phyloP scores from a whole-genome alignment of 331 rosid genomes.

The Quercus tomentella region DNA sequence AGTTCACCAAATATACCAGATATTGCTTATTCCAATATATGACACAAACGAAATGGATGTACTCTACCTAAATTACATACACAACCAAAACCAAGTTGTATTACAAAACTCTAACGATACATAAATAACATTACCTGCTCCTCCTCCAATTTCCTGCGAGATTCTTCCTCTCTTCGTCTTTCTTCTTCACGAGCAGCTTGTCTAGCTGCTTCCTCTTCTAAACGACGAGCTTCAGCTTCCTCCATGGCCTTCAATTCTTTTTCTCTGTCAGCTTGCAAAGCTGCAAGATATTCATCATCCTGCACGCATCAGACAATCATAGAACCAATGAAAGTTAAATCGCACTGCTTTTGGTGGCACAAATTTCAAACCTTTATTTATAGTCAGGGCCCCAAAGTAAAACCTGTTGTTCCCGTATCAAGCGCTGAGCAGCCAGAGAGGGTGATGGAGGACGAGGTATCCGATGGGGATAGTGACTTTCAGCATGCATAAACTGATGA shows the following conservation, averaged over 20 bases:
- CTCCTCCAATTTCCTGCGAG: slow-evolving; percentile 60
- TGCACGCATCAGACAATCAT: slow-evolving; percentile 29
- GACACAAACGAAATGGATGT: not conserved
- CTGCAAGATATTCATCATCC: slow-evolving; percentile 94
- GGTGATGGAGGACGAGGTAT: slow-evolving; percentile 89
- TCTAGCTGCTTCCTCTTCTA: not conserved
- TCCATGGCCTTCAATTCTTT: slow-evolving; percentile 68
- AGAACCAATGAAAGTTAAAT: slow-evolving; percentile 5
- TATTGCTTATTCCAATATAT: not conserved
- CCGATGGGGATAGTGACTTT: slow-evolving; percentile 36
- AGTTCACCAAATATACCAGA: not conserved
- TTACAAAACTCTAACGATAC: not conserved
- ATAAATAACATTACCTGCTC: slow-evolving; percentile 55
- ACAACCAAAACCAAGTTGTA: not conserved
- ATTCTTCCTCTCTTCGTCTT: slow-evolving; percentile 70
- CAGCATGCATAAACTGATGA: slow-evolving; percentile 52
- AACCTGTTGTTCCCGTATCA: slow-evolving; percentile 98
- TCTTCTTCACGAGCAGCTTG: slow-evolving; percentile 65
- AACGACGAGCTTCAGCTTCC: slow-evolving; percentile 59
- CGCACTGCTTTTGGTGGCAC: slow-evolving; percentile 6
- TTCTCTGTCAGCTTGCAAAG: slow-evolving; percentile 87
- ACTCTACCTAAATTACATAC: not conserved
- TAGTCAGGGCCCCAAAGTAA: slow-evolving; percentile 13
- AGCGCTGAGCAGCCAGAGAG: slow-evolving; percentile 70
- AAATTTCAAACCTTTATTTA: not conserved